Evolutionary conservation across 495 filamentous ascomycete species (phyloP).

Genomic region (Trichodelitschia bisporula): DNA sequence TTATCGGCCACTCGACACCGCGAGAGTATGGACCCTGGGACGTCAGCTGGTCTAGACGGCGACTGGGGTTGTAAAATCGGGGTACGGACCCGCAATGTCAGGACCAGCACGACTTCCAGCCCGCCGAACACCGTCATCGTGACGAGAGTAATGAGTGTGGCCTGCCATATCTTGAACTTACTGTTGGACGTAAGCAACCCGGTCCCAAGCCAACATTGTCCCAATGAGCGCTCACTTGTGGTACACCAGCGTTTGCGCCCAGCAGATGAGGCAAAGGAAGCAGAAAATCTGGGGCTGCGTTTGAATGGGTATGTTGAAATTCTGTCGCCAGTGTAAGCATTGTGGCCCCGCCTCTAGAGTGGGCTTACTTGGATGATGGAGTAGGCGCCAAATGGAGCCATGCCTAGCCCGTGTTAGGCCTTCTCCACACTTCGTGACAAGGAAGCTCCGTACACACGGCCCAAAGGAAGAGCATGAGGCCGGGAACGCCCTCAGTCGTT

Average conservation of each 20-base stretch:
- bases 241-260: background rate
- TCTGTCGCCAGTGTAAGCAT: background rate
- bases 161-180: too few relatives aligned
- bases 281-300: background rate
- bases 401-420: background rate
- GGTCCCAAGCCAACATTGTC: too few relatives aligned
- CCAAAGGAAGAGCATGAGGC: background rate
- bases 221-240: too few relatives aligned
- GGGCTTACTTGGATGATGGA: background rate
- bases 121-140: background rate
- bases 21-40: background rate
- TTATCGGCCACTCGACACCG: background rate
- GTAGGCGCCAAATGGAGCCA: background rate
- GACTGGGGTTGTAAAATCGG: background rate
- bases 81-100: background rate
- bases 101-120: background rate
- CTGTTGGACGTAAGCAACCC: too few relatives aligned
- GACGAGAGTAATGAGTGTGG: too few relatives aligned
- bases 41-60: constrained; percentile 1
- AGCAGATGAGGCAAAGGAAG: background rate
- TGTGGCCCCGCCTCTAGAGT: too few relatives aligned
- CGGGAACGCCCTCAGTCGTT: too few relatives aligned
- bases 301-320: background rate
- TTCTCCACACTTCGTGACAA: background rate
- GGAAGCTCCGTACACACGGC: background rate